Conservation (phyloP, 1,139 yeast genomes). For the Debaryomyces fabryi region DNA sequence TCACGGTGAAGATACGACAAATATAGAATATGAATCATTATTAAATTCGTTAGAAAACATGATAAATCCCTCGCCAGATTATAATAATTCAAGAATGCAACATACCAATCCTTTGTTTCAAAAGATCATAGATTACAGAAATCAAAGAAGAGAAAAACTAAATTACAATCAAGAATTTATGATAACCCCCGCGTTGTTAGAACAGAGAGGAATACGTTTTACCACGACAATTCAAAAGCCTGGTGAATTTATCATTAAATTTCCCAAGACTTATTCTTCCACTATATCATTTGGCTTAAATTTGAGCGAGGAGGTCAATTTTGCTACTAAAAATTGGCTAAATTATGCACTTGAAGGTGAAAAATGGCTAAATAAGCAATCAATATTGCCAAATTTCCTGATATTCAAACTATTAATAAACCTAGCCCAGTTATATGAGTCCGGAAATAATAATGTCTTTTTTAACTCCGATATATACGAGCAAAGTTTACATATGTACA, state of each 20-base stretch:
- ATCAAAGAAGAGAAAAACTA: slow-evolving; percentile 10
- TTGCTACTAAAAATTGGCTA: slow-evolving; percentile 65
- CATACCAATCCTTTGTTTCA: slow-evolving; percentile 31
- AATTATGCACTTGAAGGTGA: slow-evolving; percentile 50
- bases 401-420: slow-evolving; percentile 49
- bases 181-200: slow-evolving; percentile 52
- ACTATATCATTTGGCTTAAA: slow-evolving; percentile 56
- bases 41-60: slow-evolving; percentile 34
- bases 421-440: slow-evolving; percentile 47
- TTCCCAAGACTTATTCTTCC: slow-evolving; percentile 56
- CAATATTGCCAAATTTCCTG: slow-evolving; percentile 54
- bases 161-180: slow-evolving; percentile 41
- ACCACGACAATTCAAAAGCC: slow-evolving; percentile 55
- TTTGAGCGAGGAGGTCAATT: slow-evolving; percentile 56
- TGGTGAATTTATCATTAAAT: slow-evolving; percentile 61
- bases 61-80: slow-evolving; percentile 27
- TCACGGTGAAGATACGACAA: slow-evolving; percentile 14
- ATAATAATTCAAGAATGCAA: slow-evolving; percentile 25
- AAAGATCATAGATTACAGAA: slow-evolving; percentile 22
- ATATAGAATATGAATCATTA: slow-evolving; percentile 29
- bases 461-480: slow-evolving; percentile 33
- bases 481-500: slow-evolving; percentile 35
- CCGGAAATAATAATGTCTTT: slow-evolving; percentile 27
- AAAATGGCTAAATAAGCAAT: slow-evolving; percentile 55
- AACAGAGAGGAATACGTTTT: slow-evolving; percentile 48